Base-by-base conservation (phyloP, 78 protist genomes). In the Anaeramoeba ignava region DNA sequence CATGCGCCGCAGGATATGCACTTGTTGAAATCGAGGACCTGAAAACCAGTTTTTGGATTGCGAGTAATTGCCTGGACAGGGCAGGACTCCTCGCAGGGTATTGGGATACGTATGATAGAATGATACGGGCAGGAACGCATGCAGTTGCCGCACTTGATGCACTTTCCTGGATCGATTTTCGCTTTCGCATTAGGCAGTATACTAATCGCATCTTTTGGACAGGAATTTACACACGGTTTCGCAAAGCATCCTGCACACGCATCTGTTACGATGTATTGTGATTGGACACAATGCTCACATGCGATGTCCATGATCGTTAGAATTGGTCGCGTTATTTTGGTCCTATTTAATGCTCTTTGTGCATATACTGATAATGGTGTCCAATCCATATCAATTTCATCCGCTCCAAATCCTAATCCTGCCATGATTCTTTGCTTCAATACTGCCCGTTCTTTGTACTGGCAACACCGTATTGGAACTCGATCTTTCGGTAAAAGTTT, bases 161-260 rank as follows among this genome's bases (percentile, higher is more conserved):
- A 84, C 3, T 38, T 3, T 8, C 8, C 33, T 23, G 3, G 27
- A 8, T 84, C n/a, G 38, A 84, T 84, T 40, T 67, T n/a, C 39
- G 86, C 86, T 38, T 36, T 31, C 36, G 84, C 86, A 36, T 84
- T 54, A 27, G 8, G 27, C 3, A 54, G 27, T 27, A 78, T 33
- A 3, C 40, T 34, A 36, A 84, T 84, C 23, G 86, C 86, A n/a
- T 54, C 23, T 27, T 8, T 54, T 27, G 86, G 86, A 80, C 86
- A 84, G 39, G 34, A 36, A 33, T 33, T 38, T 39, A 84, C 36
- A 81, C 86, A 84, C n/a, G 86, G 86, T 37, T 81, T 78, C 3
- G 82, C 86, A 54, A 36, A 37, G 83, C 86, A 84, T 23, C 86
- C 86, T 54, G 73, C 78, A 36, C 86, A 84, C 31, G 82, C 83